phyloP scores from a whole-genome alignment of 1,139 yeast genomes.

The Taphrina pruni region DNA sequence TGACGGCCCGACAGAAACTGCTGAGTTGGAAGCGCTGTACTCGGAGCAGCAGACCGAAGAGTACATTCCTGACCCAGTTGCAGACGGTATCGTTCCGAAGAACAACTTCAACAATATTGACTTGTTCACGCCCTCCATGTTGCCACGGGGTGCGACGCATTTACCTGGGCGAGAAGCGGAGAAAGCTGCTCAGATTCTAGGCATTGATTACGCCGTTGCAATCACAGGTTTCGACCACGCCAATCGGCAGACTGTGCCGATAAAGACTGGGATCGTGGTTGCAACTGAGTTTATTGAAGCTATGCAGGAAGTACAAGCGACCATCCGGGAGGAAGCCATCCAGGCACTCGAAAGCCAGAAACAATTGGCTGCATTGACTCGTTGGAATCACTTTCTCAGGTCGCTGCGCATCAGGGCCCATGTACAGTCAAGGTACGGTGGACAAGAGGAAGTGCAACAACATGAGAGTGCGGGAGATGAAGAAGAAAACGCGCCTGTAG shows the following conservation, averaged over 20 bases:
- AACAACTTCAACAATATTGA: conserved; percentile 86
- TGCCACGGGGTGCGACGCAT: conserved; percentile 80
- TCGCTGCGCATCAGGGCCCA: conserved; percentile 15
- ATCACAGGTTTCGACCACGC: conserved; percentile 78
- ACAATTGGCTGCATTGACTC: conserved; percentile 14
- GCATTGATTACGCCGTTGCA: conserved; percentile 83
- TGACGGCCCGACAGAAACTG: conserved; percentile 56
- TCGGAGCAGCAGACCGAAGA: conserved; percentile 77
- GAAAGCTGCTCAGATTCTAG: conserved; percentile 53
- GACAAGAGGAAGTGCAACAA: not conserved
- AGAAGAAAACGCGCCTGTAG: not conserved
- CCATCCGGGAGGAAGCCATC: conserved; percentile 7
- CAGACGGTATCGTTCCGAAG: conserved; percentile 58
- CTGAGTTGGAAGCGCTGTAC: conserved; percentile 63
- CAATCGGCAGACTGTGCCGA: conserved; percentile 60
- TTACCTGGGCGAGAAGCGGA: conserved; percentile 51
- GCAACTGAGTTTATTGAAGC: conserved; percentile 71
- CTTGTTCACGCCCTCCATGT: conserved; percentile 74
- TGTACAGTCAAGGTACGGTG: conserved; percentile 21
- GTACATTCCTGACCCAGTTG: conserved; percentile 69
- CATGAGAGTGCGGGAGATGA: not conserved
- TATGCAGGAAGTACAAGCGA: conserved; percentile 54
- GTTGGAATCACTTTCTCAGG: conserved; percentile 25
- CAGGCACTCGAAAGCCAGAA: not conserved
- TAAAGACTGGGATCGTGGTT: conserved; percentile 77